phyloP scores from a whole-genome alignment of 2,329 filamentous ascomycete genomes.

The Drechslerella stenobrocha region DNA sequence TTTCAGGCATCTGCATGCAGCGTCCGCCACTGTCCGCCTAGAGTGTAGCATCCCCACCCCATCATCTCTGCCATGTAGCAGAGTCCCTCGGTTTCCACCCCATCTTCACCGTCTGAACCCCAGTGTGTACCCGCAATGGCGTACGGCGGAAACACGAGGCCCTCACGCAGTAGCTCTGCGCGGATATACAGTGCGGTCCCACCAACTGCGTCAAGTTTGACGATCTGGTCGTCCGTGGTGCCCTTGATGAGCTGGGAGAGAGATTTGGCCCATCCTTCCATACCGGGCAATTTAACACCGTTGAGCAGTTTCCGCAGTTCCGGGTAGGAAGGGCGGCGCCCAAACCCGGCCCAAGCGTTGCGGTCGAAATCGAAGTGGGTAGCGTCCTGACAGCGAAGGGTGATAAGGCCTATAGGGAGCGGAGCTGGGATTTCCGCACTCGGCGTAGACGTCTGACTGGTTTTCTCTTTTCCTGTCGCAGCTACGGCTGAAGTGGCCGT shows the following conservation, averaged over 20 bases:
- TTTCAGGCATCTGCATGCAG: slow-evolving; percentile 53
- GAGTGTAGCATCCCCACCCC: slow-evolving; percentile 53
- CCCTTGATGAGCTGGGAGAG: slow-evolving; percentile 47
- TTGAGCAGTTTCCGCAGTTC: slow-evolving; percentile 49
- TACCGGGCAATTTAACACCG: slow-evolving; percentile 50
- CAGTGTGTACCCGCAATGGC: slow-evolving; percentile 55
- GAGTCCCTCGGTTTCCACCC: slow-evolving; percentile 56
- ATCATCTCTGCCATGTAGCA: slow-evolving; percentile 54
- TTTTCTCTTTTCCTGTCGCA: background rate
- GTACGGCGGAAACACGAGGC: slow-evolving; percentile 55
- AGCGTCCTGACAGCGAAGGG: slow-evolving; percentile 54
- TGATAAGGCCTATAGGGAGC: slow-evolving; percentile 54
- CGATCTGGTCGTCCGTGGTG: slow-evolving; percentile 53
- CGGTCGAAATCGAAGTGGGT: slow-evolving; percentile 55
- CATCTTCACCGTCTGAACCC: slow-evolving; percentile 55
- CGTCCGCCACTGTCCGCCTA: slow-evolving; percentile 54
- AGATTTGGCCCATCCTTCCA: slow-evolving; percentile 35
- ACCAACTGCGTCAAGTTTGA: slow-evolving; percentile 55
- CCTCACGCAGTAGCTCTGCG: slow-evolving; percentile 54
- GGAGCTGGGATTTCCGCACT: background rate
- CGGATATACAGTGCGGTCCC: slow-evolving; percentile 55
- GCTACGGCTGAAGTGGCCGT: background rate
- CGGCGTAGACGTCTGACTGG: background rate
- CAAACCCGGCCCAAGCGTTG: slow-evolving; percentile 54
- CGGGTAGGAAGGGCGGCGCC: slow-evolving; percentile 47